Evolutionary conservation across 306 rosid genomes (phyloP), one percentile per base, ranked within the genome.

Genomic region (Styphnolobium japonicum): DNA sequence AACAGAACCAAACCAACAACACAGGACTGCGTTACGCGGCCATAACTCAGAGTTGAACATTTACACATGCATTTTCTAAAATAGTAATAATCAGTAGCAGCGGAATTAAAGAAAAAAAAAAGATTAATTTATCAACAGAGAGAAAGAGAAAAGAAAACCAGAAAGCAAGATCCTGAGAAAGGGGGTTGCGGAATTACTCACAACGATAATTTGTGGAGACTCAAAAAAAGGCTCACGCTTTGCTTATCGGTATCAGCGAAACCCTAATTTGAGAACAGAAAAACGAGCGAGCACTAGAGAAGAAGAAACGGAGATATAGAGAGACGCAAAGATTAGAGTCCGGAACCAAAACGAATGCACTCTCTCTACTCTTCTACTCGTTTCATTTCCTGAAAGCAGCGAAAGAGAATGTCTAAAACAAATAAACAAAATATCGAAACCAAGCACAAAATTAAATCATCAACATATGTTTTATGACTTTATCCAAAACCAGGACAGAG

Each of bases 241-340:
- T 45, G 57, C 29, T 33, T 40, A 86, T 34, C n/a, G 42, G 42
- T 53, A 55, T 29, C 78, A 18, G 51, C 18, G 87, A 89, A 92
- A 90, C 98, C 97, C 98, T 92, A 94, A 88, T 83, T 88, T 74
- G 86, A 89, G 70, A 84, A 83, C 36, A 82, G 68, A 81, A 89
- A 86, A 87, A 65, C 75, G 74, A 87, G 68, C 75, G 74, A 78
- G 60, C 84, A 84, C 88, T 80, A 84, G 90, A 76, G 81, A 76
- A 71, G 80, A 75, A 62, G 76, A 74, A 84, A 83, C 83, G 76
- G 66, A 77, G 65, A 53, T 21, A 18, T 4, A 70, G 22, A 77
- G 60, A 75, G 67, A 70, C 22, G 82, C 82, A 52, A 75, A 43
- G 22, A 58, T 56, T 56, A 37, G 14, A 76, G 72, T 52, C 75